Percentiles rank a stretch among this genome's conserved stretches.
Conservation (phyloP, 495 filamentous ascomycete species). For the Aspergillus leporis region DNA sequence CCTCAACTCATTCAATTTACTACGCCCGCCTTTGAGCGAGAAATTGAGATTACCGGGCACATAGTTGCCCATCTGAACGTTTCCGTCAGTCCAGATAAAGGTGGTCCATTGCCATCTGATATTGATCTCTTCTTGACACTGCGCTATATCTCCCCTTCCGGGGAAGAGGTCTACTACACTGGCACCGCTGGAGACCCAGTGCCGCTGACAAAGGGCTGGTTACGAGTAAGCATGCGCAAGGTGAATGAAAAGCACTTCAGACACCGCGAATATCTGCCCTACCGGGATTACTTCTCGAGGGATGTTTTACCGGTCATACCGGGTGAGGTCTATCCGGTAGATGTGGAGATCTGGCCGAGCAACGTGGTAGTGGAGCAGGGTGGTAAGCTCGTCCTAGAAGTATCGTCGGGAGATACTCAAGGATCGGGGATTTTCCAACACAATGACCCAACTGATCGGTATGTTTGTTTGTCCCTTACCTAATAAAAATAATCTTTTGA, state of each 20-base stretch:
- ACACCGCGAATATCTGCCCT: conserved; percentile 53
- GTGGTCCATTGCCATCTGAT: conserved; percentile 42
- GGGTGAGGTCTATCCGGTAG: conserved; percentile 59
- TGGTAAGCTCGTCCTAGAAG: conserved; percentile 56
- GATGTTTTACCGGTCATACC: conserved; percentile 56
- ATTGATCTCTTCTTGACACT: conserved; percentile 68
- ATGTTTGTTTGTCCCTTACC: conserved; percentile 13
- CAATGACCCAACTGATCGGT: conserved; percentile 47
- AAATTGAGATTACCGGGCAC: conserved; percentile 68
- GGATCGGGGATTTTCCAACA: conserved; percentile 60
- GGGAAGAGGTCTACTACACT: conserved; percentile 66
- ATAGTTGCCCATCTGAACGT: conserved; percentile 62
- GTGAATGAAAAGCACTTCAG: conserved; percentile 48
- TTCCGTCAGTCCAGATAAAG: conserved; percentile 46
- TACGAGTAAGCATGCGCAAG: conserved; percentile 56
- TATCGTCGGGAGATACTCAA: conserved; percentile 60
- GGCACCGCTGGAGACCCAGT: conserved; percentile 54
- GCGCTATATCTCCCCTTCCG: conserved; percentile 53
- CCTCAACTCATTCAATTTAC: conserved; percentile 52
- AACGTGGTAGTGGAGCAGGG: conserved; percentile 59
- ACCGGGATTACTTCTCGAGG: conserved; percentile 59
- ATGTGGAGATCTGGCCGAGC: conserved; percentile 70
- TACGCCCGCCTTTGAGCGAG: conserved; percentile 51
- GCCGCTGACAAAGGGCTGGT: conserved; percentile 39
- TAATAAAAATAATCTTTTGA: no score